phyloP scores from a whole-genome alignment of 2,329 filamentous ascomycete genomes.

The Lomentospora prolificans region DNA sequence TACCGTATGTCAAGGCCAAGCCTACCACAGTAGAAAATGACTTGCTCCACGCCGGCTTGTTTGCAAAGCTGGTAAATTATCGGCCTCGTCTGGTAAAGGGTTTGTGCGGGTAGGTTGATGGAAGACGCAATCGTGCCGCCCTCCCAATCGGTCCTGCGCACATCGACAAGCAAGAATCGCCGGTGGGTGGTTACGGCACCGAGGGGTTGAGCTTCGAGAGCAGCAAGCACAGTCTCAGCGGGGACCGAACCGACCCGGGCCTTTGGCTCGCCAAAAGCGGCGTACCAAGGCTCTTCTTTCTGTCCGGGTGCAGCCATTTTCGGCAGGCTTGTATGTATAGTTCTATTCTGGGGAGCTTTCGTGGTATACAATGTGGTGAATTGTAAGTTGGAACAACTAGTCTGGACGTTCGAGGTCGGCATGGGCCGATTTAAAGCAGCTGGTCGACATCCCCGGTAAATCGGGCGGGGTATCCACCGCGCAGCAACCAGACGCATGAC shows the following conservation, averaged over 20 bases:
- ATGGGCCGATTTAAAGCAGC: no score
- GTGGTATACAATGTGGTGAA: background rate
- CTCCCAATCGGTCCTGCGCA: constrained; percentile 42
- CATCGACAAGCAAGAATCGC: constrained; percentile 39
- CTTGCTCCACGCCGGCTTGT: constrained; percentile 34
- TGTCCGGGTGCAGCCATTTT: constrained; percentile 9
- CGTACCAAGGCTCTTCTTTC: constrained; percentile 25
- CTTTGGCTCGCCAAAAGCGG: constrained; percentile 31
- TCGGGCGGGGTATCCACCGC: no score
- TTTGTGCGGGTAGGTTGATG: constrained; percentile 47
- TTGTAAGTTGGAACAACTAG: background rate
- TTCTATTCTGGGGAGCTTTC: background rate
- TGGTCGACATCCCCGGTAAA: no score
- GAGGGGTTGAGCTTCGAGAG: constrained; percentile 28
- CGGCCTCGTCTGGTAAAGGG: constrained; percentile 39
- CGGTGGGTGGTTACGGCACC: constrained; percentile 17
- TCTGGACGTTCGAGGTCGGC: no score
- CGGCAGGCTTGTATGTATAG: background rate
- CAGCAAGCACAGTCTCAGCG: constrained; percentile 27
- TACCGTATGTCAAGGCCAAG: background rate
- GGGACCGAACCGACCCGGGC: constrained; percentile 27
- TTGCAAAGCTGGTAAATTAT: constrained; percentile 38
- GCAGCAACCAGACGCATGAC: no score
- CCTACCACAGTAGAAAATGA: constrained; percentile 47
- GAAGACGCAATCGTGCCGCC: constrained; percentile 51